Conservation (phyloP, 2,329 filamentous ascomycete species). For the Endoconidiophora laricicola region DNA sequence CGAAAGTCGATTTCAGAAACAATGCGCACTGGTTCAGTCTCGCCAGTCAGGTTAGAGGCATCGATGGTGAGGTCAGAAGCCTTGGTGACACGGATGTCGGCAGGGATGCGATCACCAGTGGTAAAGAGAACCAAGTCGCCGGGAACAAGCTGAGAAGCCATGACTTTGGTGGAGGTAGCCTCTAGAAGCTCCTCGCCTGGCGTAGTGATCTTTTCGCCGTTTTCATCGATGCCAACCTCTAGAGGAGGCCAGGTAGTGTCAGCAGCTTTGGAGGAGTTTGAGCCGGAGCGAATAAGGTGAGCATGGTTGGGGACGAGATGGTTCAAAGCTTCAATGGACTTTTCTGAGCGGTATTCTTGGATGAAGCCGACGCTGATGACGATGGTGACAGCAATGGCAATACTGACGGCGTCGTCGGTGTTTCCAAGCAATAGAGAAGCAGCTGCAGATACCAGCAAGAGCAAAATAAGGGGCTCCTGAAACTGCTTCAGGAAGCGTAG, state of each 20-base stretch:
- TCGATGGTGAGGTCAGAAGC: conserved; percentile 85
- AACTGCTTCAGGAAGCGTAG: conserved; percentile 92
- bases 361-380: conserved; percentile 93
- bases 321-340: conserved; percentile 88
- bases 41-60: conserved; percentile 89
- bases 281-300: conserved; percentile 59
- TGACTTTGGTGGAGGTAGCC: conserved; percentile 64
- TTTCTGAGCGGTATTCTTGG: conserved; percentile 93
- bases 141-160: conserved; percentile 73
- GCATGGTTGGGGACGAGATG: conserved; percentile 90
- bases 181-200: conserved; percentile 49
- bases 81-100: conserved; percentile 85
- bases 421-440: conserved; percentile 87
- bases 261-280: conserved; percentile 21
- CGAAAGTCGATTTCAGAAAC: conserved; percentile 39
- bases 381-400: conserved; percentile 89
- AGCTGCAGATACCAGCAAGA: conserved; percentile 76
- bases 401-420: conserved; percentile 86
- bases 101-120: conserved; percentile 89
- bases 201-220: conserved; percentile 32
- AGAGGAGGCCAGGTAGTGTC: conserved; percentile 31
- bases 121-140: conserved; percentile 89
- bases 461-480: conserved; percentile 81
- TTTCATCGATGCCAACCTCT: conserved; percentile 21
- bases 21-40: conserved; percentile 84